Evolutionary conservation across 768 basidiomycete species (phyloP).

Genomic region (Lactarius psammicola): DNA sequence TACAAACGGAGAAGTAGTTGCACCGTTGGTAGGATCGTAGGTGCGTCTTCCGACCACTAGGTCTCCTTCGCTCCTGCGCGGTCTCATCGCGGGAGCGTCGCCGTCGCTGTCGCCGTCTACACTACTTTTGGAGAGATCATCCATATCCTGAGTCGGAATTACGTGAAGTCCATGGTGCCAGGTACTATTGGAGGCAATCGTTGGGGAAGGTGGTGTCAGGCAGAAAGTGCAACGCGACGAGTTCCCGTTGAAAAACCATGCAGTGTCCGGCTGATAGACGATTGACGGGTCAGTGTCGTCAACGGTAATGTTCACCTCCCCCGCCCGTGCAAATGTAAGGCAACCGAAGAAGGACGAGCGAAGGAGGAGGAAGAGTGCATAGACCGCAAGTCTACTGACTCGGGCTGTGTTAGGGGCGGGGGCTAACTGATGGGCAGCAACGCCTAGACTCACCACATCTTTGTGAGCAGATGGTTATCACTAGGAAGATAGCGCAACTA

Average conservation of each 20-base stretch:
- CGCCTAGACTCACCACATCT: slow-evolving; percentile 4
- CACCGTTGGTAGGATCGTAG: slow-evolving; percentile 2
- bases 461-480: background rate
- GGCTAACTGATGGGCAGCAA: background rate
- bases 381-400: background rate
- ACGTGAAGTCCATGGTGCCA: slow-evolving; percentile 18
- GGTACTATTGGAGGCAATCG: slow-evolving; percentile 18
- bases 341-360: background rate
- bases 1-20: slow-evolving; percentile 5
- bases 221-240: slow-evolving; percentile 14
- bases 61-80: background rate
- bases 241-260: slow-evolving; percentile 12
- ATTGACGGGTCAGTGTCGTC: slow-evolving; percentile 16
- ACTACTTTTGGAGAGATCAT: slow-evolving; percentile 13
- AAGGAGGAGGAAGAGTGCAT: background rate
- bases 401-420: background rate
- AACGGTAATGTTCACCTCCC: slow-evolving; percentile 17
- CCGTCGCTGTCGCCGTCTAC: background rate
- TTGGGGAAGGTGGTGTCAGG: slow-evolving; percentile 7
- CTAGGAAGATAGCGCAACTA: background rate
- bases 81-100: background rate
- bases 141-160: slow-evolving; percentile 11
- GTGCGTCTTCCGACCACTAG: background rate
- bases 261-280: slow-evolving; percentile 7
- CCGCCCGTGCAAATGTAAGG: background rate